Percentiles rank a stretch among this genome's conserved stretches.
phyloP scores from a whole-genome alignment of 2,329 filamentous ascomycete genomes.

The Colletotrichum eleusines region DNA sequence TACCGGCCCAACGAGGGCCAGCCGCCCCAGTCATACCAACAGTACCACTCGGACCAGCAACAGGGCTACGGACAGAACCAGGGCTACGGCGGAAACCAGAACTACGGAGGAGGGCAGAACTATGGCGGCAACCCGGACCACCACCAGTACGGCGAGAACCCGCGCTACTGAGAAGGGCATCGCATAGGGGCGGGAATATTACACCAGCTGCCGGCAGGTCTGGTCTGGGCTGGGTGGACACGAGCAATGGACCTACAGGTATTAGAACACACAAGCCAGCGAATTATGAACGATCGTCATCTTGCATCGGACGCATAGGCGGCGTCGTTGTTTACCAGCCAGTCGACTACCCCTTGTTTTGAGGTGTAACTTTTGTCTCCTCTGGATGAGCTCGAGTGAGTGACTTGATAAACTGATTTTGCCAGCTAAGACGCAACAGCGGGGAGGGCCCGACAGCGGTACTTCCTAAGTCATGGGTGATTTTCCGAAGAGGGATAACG shows the following conservation, averaged over 20 bases:
- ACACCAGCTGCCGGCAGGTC: not conserved
- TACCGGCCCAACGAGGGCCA: constrained; percentile 39
- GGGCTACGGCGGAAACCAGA: constrained; percentile 36
- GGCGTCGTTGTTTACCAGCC: too few relatives aligned
- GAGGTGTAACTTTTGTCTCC: not conserved
- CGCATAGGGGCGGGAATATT: not conserved
- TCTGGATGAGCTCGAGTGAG: not conserved
- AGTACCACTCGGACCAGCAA: constrained; percentile 39
- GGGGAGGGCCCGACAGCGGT: too few relatives aligned
- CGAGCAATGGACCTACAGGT: not conserved
- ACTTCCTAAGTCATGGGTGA: too few relatives aligned
- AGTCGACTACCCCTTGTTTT: not conserved
- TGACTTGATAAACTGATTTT: not conserved
- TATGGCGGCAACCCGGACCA: constrained; percentile 44
- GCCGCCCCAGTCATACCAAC: constrained; percentile 42
- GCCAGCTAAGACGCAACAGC: too few relatives aligned
- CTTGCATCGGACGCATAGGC: not conserved
- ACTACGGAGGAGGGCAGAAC: constrained; percentile 35
- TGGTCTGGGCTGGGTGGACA: not conserved
- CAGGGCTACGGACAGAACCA: constrained; percentile 40
- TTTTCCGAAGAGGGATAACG: too few relatives aligned
- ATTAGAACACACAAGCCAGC: constrained; percentile 3
- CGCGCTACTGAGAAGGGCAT: constrained; percentile 42
- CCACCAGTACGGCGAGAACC: constrained; percentile 44
- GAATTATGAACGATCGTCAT: constrained; percentile 25